Base-by-base conservation (phyloP, 169 alveolate genomes). In the Plasmodium vivax region DNA sequence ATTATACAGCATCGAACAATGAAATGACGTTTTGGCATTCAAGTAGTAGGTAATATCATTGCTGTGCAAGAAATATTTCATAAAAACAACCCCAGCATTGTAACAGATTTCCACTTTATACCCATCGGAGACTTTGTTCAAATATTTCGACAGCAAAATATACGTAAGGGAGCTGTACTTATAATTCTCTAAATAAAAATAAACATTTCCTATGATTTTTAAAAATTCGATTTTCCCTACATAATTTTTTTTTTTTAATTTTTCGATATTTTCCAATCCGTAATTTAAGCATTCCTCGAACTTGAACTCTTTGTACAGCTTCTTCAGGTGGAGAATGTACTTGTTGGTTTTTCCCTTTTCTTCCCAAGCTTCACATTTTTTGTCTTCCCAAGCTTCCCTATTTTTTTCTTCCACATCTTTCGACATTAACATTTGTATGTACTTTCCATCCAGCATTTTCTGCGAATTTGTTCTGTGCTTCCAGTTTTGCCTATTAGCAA, bases 41-140 rank as follows among this genome's bases (percentile, higher is more conserved):
- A 88, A 41, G 72, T 79, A 88, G 82, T 38, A 88, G 34, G 27
- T 27, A 30, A 88, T 81, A 51, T 88, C 68, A 58, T 88, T 88
- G 38, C 71, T 58, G 74, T 88, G 68, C 47, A 88, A 77, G 82
- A 80, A 88, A 81, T 45, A 80, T 80, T 32, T 88, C 51, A 81
- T 88, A 81, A 88, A 88, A 47, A 43, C 47, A 38, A 88, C 83
- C 45, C 88, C 88, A 1, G 94, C 88, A 88, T 88, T 80, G 73
- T 88, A 80, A 80, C 88, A 80, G 45, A 88, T 10, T 80, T 88
- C 94, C 62, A 88, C 73, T 62, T 88, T 88, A 58, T 88, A 62
- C 51, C 72, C 34, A 41, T 88, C 77, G 5, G 75, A 8, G 73
- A 88, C 82, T 62, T 30, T 77, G 23, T 88, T 88, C 41, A 88